Conservation (phyloP, 192 early-diverging fungal species). For the Backusella morwellensis region DNA sequence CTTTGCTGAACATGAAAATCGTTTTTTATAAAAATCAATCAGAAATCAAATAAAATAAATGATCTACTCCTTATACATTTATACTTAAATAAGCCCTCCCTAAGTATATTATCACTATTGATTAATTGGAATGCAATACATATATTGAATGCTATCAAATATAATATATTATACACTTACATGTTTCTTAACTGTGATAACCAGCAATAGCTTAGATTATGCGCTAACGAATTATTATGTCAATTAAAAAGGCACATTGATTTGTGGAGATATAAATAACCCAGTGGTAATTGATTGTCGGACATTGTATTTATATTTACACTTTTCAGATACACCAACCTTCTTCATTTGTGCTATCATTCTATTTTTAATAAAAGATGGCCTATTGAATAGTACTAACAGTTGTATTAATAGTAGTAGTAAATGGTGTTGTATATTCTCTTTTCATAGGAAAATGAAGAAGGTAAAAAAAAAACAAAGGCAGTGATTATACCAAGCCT, state of each 20-base stretch:
- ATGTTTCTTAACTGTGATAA: not conserved
- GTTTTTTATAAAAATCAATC: not conserved
- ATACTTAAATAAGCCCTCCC: not conserved
- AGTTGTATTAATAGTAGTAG: too few relatives aligned
- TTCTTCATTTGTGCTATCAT: too few relatives aligned
- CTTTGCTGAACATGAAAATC: not conserved
- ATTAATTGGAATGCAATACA: too few relatives aligned
- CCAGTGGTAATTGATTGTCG: not conserved
- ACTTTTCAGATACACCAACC: too few relatives aligned
- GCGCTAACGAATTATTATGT: not conserved
- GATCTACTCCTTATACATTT: not conserved
- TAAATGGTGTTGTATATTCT: too few relatives aligned
- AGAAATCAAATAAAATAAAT: not conserved
- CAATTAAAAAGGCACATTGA: not conserved
- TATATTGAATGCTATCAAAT: not conserved
- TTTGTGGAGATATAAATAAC: conserved; percentile 1
- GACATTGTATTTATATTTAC: not conserved
- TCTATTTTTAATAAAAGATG: not conserved
- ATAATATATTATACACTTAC: not conserved
- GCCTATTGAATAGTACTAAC: too few relatives aligned
- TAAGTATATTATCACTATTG: not conserved
- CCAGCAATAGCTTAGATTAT: not conserved
- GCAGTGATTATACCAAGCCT: too few relatives aligned
- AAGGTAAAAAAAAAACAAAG: too few relatives aligned
- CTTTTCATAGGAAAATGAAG: too few relatives aligned